Evolutionary conservation across 2,329 filamentous ascomycete species (phyloP).

Genomic region (Penicillium sclerotiorum): DNA sequence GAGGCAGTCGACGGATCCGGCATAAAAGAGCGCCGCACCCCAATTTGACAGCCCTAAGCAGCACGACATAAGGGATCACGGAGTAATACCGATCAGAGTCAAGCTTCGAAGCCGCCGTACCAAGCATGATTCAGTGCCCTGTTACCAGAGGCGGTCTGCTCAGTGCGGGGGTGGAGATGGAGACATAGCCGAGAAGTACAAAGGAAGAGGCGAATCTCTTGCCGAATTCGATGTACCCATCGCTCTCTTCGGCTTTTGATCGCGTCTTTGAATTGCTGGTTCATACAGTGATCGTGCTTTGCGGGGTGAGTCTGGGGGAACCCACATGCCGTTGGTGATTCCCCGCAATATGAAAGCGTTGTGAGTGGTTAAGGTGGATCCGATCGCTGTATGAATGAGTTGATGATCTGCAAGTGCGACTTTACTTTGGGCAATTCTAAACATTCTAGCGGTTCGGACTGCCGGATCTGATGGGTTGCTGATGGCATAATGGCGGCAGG

Average conservation of each 20-base stretch:
- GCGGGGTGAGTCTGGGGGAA: conserved; percentile 2
- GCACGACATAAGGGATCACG: neutral
- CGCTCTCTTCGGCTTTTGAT: too few species aligned
- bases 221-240: too few species aligned
- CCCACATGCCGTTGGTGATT: neutral
- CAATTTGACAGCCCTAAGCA: neutral
- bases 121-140: too few species aligned
- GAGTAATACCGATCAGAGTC: neutral
- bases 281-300: neutral
- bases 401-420: neutral
- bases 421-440: conserved; percentile 1
- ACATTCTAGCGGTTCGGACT: conserved; percentile 3
- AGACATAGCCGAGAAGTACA: too few species aligned
- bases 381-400: neutral
- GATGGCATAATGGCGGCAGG: too few species aligned
- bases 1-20: conserved; percentile 11
- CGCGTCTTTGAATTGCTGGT: too few species aligned
- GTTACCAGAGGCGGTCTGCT: too few species aligned
- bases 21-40: conserved; percentile 5
- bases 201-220: too few species aligned
- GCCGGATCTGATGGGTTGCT: neutral
- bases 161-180: too few species aligned
- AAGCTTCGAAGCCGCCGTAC: too few species aligned
- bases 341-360: conserved; percentile 1
- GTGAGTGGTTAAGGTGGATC: neutral